Conservation (phyloP, 306 rosid genomes). For the Castanea sativa region DNA sequence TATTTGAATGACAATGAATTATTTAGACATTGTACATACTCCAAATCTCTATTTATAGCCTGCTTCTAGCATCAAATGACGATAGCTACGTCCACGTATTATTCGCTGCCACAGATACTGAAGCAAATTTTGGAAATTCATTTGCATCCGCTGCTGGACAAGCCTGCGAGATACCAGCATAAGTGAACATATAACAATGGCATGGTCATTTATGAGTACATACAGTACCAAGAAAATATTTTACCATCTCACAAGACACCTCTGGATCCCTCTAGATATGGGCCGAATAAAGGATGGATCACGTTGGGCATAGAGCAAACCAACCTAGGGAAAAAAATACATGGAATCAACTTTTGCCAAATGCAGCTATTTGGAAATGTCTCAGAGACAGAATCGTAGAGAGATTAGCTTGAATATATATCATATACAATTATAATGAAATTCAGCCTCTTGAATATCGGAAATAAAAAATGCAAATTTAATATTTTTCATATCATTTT, state of each 20-base stretch:
- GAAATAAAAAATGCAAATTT: background rate
- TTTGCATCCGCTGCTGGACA: conserved; percentile 76
- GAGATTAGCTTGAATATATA: background rate
- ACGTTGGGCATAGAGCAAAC: conserved; percentile 82
- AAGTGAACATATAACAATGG: background rate
- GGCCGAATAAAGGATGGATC: conserved; percentile 94
- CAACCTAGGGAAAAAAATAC: conserved; percentile 50
- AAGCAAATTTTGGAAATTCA: conserved; percentile 38
- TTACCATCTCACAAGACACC: conserved; percentile 95
- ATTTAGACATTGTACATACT: conserved; percentile 35
- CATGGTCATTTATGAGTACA: background rate
- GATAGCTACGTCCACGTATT: conserved; percentile 89
- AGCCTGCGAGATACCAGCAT: conserved; percentile 54
- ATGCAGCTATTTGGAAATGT: background rate
- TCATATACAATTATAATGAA: background rate
- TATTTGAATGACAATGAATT: background rate
- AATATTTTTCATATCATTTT: background rate
- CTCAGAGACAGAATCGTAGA: background rate
- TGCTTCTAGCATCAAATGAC: conserved; percentile 79
- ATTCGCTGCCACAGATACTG: conserved; percentile 71
- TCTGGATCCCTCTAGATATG: conserved; percentile 77
- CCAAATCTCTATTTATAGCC: conserved; percentile 59
- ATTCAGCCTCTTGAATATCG: background rate
- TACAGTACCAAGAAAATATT: conserved; percentile 23
- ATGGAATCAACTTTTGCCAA: background rate